Base-by-base conservation (phyloP, 2,329 filamentous ascomycete genomes). In the Diaporthe velutina region DNA sequence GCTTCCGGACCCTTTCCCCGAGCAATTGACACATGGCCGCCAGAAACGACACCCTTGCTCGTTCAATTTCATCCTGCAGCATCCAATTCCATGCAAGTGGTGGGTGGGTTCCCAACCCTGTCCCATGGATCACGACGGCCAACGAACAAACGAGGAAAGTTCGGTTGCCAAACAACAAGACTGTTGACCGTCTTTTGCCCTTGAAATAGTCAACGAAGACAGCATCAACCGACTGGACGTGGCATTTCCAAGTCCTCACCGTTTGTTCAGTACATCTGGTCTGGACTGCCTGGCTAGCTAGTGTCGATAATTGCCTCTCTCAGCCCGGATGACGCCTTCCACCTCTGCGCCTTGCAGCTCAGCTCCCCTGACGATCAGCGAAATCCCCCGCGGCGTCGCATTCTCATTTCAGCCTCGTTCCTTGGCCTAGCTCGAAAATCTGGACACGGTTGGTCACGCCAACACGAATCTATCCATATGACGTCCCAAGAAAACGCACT, bases 21-120 rank as follows among this genome's bases (percentile, higher is more conserved):
- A 70, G 66, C 54, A 50, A 64, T 74, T 74, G 75, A 76, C 75
- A 76, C 75, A 76, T 76, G 74, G 74, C 71, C 64, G 71, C 74
- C 70, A 70, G 66, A 75, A 74, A 75, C 66, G 33, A 75, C 45
- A 50, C 58, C 74, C 71, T 68, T 54, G 71, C 60, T 55, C 54
- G 42, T 40, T 68, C 74, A 75, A 72, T 73, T 75, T 71, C 64
- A 72, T 70, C 48, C 71, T 66, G 74, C 74, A 75, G 71, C 74
- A 71, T 57, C 67, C 73, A 67, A 73, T n/a, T 73, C 40, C 67
- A 70, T 58, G 54, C 67, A 70, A 38, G 50, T 60, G 45, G 45
- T 52, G 54, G 17, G 55, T 72, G 70, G 70, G 70, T 52, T 71
- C 45, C 15, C 13, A 70, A 66, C 66, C 66, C 57, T 74, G 74